These are phyloP conservation scores for Claviceps pazoutovae DNA, from an alignment of 2,329 filamentous ascomycete genomes.

Conservation along the genomic window DNA sequence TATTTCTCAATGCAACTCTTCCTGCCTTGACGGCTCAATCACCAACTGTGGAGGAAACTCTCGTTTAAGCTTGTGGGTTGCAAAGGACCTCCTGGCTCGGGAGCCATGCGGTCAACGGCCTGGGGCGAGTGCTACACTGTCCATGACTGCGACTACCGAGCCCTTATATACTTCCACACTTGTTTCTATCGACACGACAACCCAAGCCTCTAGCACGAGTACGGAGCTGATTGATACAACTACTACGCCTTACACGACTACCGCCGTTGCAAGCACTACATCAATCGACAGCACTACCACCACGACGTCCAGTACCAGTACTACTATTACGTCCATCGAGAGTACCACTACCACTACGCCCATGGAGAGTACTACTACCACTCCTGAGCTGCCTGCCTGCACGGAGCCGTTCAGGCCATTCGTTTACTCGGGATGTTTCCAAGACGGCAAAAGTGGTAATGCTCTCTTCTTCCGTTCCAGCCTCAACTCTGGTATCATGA, in stretches of 20 bases:
- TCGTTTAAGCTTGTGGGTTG: constrained; percentile 31
- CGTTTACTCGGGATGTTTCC: constrained; percentile 32
- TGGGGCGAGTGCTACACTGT: constrained; percentile 15
- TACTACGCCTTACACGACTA: background rate
- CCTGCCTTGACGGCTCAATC: constrained; percentile 34
- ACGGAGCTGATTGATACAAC: background rate
- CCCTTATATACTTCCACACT: constrained; percentile 4
- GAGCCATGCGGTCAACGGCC: constrained; percentile 32
- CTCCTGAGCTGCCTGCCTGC: constrained; percentile 27
- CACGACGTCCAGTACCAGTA: no score
- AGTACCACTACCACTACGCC: no score
- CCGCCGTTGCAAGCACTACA: no score
- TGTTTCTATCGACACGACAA: background rate
- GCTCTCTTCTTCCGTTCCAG: constrained; percentile 29
- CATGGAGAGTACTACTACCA: no score
- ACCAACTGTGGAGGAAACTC: constrained; percentile 30
- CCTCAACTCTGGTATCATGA: constrained; percentile 26
- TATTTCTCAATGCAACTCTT: constrained; percentile 30
- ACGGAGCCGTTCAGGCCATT: constrained; percentile 31
- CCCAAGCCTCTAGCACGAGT: no score
- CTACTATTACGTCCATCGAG: no score
- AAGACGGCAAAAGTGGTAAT: constrained; percentile 20
- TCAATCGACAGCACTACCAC: no score
- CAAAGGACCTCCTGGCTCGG: constrained; percentile 33
- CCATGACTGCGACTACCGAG: constrained; percentile 6